A percentile compares a stretch with the other conserved stretches of the same genome.
Evolutionary conservation across 257 asterid species (phyloP).

Genomic region (Solanum bulbocastanum): DNA sequence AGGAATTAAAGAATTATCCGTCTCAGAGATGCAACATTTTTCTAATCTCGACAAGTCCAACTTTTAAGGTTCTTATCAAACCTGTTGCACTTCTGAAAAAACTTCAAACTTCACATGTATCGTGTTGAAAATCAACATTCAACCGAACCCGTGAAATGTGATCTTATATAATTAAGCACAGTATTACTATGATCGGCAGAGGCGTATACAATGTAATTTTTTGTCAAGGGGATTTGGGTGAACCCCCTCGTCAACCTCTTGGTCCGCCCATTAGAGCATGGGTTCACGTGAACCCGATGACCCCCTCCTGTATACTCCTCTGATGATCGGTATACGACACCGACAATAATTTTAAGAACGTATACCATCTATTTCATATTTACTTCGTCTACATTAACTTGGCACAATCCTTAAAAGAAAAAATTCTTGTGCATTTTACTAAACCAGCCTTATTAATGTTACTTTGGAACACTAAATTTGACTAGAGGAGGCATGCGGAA

Average conservation of each 20-base stretch:
- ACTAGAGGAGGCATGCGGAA: too few species aligned
- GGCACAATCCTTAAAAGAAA: background rate
- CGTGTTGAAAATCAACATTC: background rate
- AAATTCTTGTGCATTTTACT: background rate
- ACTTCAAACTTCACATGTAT: accelerated
- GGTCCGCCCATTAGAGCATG: too few species aligned
- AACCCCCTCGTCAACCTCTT: too few species aligned
- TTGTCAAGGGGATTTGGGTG: too few species aligned
- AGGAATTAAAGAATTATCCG: background rate
- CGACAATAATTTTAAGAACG: background rate
- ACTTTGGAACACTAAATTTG: too few species aligned
- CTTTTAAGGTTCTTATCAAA: background rate
- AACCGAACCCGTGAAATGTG: background rate
- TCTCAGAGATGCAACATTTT: background rate
- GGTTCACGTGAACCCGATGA: too few species aligned
- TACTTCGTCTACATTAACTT: background rate
- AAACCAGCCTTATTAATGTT: background rate
- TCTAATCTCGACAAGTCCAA: background rate
- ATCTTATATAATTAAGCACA: background rate
- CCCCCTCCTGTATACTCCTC: too few species aligned
- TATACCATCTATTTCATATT: background rate
- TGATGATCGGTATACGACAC: background rate
- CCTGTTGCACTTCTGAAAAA: background rate
- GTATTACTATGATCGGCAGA: background rate
- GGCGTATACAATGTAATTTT: too few species aligned